These are phyloP conservation scores for Akanthomyces uredinophilus DNA, from an alignment of 2,329 filamentous ascomycete species.

Conservation along the genomic window DNA sequence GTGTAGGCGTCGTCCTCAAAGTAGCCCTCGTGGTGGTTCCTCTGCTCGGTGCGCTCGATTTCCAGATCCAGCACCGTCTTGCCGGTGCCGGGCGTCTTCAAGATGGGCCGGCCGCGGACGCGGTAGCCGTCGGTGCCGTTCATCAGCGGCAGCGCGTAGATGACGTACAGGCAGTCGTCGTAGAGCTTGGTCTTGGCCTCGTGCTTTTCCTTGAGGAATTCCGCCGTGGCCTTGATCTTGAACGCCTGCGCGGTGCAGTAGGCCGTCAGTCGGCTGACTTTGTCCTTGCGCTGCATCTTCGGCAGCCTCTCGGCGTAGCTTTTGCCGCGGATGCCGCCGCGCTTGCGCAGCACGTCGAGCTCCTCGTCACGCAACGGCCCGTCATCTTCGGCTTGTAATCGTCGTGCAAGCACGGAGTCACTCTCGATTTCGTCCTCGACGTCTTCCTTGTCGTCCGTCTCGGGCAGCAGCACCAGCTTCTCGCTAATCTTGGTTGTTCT, in stretches of 20 bases:
- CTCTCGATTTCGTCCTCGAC: conserved; percentile 55
- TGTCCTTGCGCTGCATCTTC: conserved; percentile 80
- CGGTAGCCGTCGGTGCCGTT: conserved; percentile 83
- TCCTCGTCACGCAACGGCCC: conserved; percentile 64
- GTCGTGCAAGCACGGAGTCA: conserved; percentile 32
- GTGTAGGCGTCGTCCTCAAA: conserved; percentile 67
- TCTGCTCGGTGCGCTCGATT: conserved; percentile 86
- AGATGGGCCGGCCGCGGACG: conserved; percentile 79
- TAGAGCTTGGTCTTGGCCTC: conserved; percentile 92
- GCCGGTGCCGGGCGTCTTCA: conserved; percentile 84
- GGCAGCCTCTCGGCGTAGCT: conserved; percentile 91
- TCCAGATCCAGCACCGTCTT: conserved; percentile 91
- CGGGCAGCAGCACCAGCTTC: conserved; percentile 91
- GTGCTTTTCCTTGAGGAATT: conserved; percentile 83
- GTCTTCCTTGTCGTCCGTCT: conserved; percentile 56
- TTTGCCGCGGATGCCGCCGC: conserved; percentile 64
- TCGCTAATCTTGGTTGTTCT: conserved; percentile 92
- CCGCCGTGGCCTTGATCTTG: conserved; percentile 80
- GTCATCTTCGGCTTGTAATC: conserved; percentile 53
- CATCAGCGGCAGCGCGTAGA: conserved; percentile 87
- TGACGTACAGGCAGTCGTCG: conserved; percentile 93
- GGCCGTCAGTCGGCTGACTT: conserved; percentile 83
- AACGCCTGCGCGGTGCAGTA: conserved; percentile 95
- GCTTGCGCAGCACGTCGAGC: conserved; percentile 56
- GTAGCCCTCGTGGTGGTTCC: conserved; percentile 89